Evolutionary conservation across 148 eudicot genomes (phyloP), one percentile per base, ranked within the genome.

Genomic region (Heliamphora exappendiculata): DNA sequence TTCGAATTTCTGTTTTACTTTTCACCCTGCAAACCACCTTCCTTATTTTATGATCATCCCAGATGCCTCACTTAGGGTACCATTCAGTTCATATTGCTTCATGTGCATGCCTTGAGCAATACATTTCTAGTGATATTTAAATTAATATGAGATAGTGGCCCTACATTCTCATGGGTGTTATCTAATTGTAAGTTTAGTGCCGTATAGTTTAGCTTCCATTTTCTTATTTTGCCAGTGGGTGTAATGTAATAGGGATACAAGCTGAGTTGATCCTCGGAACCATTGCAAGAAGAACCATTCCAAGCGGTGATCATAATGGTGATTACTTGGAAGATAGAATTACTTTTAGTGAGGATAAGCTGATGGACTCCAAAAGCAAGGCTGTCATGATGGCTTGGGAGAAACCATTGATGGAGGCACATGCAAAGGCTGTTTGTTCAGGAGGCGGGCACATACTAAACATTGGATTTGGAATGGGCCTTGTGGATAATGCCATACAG

Each of bases 371-470:
- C 5, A 80, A 85, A 60, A 94, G 93, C 80, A 94, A 92, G 85
- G 98, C 98, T 63, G 80, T 94, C 26, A 94, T 94, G 98, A 94
- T 94, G 98, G 96, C 89, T 10, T 94, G 98, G 98, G 98, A 94
- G 83, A 90, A 85, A 75, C 98, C 98, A 72, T 68, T 94, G 57
- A 94, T 92, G 98, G 97, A 90, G 80, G 93, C 98, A 75, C 97
- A 94, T 84, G 98, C 98, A 17, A 94, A 94, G 81, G 98, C 98
- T 50, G 66, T 94, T 70, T 90, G 97, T 79, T 85, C 92, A 24
- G 76, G 82, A 57, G 95, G 93, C 11, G 93, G 92, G 68, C 89
- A 88, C 54, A 57, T 94, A 55, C 69, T 94, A 80, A 94, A 94
- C 78, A 88, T 92, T 79, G 98, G 97, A 45, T 94, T 94, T 82